Conservation (phyloP, 495 filamentous ascomycete species). For the Aspergillus cristatus region DNA sequence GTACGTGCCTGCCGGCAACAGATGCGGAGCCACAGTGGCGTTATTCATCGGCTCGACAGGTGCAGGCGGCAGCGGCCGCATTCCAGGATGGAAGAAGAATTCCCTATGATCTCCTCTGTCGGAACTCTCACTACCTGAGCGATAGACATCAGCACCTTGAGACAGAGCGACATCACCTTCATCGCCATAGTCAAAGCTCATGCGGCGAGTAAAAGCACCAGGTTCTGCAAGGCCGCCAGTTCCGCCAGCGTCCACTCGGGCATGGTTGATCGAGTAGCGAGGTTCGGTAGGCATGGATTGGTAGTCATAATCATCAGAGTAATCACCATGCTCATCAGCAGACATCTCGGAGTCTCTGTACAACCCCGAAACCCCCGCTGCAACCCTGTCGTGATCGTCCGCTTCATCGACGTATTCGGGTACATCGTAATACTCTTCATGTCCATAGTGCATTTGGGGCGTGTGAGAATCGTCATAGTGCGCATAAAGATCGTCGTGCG, state of each 20-base stretch:
- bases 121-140: constrained; percentile 45
- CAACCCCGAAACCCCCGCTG: constrained; percentile 16
- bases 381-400: constrained; percentile 9
- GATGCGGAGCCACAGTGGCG: constrained; percentile 33
- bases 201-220: constrained; percentile 48
- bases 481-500: constrained; percentile 24
- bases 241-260: constrained; percentile 68
- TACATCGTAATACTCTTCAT: constrained; percentile 13
- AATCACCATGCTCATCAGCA: constrained; percentile 20
- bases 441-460: constrained; percentile 1
- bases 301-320: constrained; percentile 35
- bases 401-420: too few relatives aligned
- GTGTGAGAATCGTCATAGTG: constrained; percentile 3
- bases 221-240: constrained; percentile 80
- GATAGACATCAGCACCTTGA: constrained; percentile 40
- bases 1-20: constrained; percentile 51
- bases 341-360: constrained; percentile 32
- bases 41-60: constrained; percentile 46
- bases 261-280: constrained; percentile 53
- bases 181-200: constrained; percentile 94
- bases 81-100: constrained; percentile 87
- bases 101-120: constrained; percentile 65
- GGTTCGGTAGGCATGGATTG: constrained; percentile 37
- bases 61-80: constrained; percentile 74
- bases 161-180: constrained; percentile 45